These are phyloP conservation scores for Aspergillus sp. DNA, from an alignment of 2,329 filamentous ascomycete species.

Conservation along the genomic window DNA sequence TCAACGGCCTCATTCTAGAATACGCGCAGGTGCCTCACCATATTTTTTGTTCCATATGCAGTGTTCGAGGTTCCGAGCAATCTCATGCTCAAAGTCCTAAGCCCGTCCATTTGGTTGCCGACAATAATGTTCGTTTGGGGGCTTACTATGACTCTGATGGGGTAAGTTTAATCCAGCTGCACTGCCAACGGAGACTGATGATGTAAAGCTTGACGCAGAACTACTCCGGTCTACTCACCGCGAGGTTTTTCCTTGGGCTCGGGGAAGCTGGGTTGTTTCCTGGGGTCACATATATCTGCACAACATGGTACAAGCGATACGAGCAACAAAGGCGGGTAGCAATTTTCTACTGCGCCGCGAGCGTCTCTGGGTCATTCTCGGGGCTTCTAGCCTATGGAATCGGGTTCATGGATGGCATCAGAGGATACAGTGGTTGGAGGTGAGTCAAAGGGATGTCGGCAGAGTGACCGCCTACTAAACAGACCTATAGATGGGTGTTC, in stretches of 20 bases:
- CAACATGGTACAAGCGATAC: background rate
- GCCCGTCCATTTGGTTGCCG: slow-evolving; percentile 45
- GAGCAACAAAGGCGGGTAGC: background rate
- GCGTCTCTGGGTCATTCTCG: slow-evolving; percentile 76
- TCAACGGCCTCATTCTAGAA: too few species aligned
- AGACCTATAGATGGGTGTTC: slow-evolving; percentile 36
- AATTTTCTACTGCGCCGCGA: slow-evolving; percentile 76
- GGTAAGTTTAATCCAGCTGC: slow-evolving; percentile 17
- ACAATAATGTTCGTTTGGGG: slow-evolving; percentile 31
- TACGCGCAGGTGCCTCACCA: slow-evolving; percentile 51
- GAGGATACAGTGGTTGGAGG: slow-evolving; percentile 25
- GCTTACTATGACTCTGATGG: slow-evolving; percentile 18
- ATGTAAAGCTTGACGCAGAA: slow-evolving; percentile 27
- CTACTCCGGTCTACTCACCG: background rate
- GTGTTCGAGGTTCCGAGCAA: slow-evolving; percentile 26
- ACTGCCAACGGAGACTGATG: background rate
- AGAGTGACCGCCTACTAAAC: too few species aligned
- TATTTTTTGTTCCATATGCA: slow-evolving; percentile 81
- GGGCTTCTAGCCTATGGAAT: slow-evolving; percentile 79
- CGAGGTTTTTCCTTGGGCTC: slow-evolving; percentile 28
- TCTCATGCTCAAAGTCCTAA: slow-evolving; percentile 27
- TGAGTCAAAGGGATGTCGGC: too few species aligned
- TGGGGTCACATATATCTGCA: background rate
- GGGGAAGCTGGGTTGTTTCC: background rate
- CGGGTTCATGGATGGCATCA: slow-evolving; percentile 73